These are phyloP conservation scores for Fusarium kyushuense DNA, from an alignment of 2,329 filamentous ascomycete species.

Conservation along the genomic window DNA sequence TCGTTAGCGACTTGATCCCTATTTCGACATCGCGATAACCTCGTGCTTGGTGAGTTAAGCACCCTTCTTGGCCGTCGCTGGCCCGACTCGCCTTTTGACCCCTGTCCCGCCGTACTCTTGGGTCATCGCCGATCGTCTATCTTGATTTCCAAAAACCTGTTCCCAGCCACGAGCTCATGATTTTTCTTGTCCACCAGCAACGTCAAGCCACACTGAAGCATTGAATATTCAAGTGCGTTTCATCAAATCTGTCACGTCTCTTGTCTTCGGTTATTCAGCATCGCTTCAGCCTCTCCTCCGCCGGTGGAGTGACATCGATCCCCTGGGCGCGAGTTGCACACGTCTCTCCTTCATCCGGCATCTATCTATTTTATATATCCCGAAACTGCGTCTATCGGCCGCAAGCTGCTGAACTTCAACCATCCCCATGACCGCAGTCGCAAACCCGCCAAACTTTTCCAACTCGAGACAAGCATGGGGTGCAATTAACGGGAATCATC, in stretches of 20 bases:
- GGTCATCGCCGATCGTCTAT: constrained; percentile 36
- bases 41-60: constrained; percentile 45
- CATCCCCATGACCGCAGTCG: constrained; percentile 75
- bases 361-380: constrained; percentile 23
- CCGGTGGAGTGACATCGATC: constrained; percentile 41
- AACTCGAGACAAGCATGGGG: constrained; percentile 75
- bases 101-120: constrained; percentile 20
- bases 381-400: constrained; percentile 41
- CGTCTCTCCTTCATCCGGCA: constrained; percentile 38
- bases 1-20: constrained; percentile 43
- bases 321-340: constrained; percentile 40
- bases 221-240: constrained; percentile 26
- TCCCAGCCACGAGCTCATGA: constrained; percentile 41
- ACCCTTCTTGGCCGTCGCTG: constrained; percentile 34
- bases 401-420: constrained; percentile 35
- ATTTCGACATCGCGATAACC: constrained; percentile 45
- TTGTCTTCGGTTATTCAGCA: constrained; percentile 13
- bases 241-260: constrained; percentile 9
- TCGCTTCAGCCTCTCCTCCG: constrained; percentile 10
- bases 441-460: constrained; percentile 72
- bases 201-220: constrained; percentile 21
- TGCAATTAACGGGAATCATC: constrained; percentile 68
- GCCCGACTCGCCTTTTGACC: constrained; percentile 31
- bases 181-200: constrained; percentile 38
- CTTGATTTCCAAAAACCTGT: constrained; percentile 41